phyloP scores from a whole-genome alignment of 2,329 filamentous ascomycete species.

The Thermomyces lanuginosus region DNA sequence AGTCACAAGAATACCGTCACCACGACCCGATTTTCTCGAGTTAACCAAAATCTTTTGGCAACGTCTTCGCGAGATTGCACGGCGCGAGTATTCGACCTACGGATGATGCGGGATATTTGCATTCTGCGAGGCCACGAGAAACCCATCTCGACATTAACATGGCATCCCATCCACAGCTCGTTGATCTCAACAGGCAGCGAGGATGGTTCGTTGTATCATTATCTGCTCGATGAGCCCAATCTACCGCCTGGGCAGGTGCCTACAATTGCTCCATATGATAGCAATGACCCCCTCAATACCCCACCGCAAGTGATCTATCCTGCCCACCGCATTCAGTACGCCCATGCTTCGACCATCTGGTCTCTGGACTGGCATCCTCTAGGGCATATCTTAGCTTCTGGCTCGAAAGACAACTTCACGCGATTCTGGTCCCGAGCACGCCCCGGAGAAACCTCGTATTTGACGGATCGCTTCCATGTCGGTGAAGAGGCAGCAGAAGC shows the following conservation, averaged over 20 bases:
- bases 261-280: slow-evolving; percentile 70
- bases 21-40: slow-evolving; percentile 76
- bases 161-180: slow-evolving; percentile 85
- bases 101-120: slow-evolving; percentile 96
- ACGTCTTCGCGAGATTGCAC: slow-evolving; percentile 89
- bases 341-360: slow-evolving; percentile 93
- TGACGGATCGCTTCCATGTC: slow-evolving; percentile 88
- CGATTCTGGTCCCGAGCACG: slow-evolving; percentile 89
- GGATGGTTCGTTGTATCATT: slow-evolving; percentile 81
- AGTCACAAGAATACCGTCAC: slow-evolving; percentile 96
- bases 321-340: slow-evolving; percentile 69
- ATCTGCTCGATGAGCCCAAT: slow-evolving; percentile 90
- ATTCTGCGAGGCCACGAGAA: slow-evolving; percentile 90
- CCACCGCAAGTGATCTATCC: slow-evolving; percentile 84
- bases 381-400: slow-evolving; percentile 85
- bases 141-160: slow-evolving; percentile 79
- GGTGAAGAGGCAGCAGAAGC: slow-evolving; percentile 86
- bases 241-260: slow-evolving; percentile 55
- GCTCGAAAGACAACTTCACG: slow-evolving; percentile 90
- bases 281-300: slow-evolving; percentile 58
- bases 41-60: slow-evolving; percentile 68
- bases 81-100: slow-evolving; percentile 80
- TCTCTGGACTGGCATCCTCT: slow-evolving; percentile 95
- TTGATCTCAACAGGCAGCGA: slow-evolving; percentile 80
- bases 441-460: slow-evolving; percentile 69